These are phyloP conservation scores for Colletotrichum plurivorum DNA, from an alignment of 2,329 filamentous ascomycete species.

Conservation along the genomic window DNA sequence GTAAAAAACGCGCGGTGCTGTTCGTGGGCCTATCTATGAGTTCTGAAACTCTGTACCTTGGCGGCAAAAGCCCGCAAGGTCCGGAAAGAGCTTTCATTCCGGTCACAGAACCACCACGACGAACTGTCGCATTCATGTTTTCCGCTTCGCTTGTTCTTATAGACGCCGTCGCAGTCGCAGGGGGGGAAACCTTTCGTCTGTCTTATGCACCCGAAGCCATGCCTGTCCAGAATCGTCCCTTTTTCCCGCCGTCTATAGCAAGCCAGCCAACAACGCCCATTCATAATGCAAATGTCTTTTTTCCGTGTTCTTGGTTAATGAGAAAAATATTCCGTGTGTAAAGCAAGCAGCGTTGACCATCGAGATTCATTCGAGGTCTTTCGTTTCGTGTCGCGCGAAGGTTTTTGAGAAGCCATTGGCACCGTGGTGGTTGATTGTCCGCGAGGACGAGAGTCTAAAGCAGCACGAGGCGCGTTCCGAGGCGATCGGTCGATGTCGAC, in stretches of 20 bases:
- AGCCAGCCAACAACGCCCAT: slow-evolving; percentile 38
- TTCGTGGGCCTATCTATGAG: slow-evolving; percentile 24
- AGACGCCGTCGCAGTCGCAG: slow-evolving; percentile 6
- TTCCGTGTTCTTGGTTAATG: slow-evolving; percentile 29
- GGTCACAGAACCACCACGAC: background rate
- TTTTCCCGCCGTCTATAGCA: slow-evolving; percentile 37
- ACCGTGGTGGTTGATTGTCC: background rate
- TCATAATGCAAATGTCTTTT: slow-evolving; percentile 36
- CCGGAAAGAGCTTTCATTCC: slow-evolving; percentile 13
- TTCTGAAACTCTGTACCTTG: background rate
- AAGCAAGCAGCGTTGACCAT: slow-evolving; percentile 19
- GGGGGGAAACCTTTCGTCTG: slow-evolving; percentile 1
- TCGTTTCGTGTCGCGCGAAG: background rate
- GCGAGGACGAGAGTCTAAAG: slow-evolving; percentile 10
- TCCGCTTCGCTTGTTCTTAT: slow-evolving; percentile 24
- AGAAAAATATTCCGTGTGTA: slow-evolving; percentile 24
- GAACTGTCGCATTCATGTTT: slow-evolving; percentile 18
- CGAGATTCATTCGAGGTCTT: background rate
- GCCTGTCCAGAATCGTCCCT: slow-evolving; percentile 15
- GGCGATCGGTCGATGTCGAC: background rate
- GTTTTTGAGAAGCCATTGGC: slow-evolving; percentile 5
- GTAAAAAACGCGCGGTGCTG: slow-evolving; percentile 5
- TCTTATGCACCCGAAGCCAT: slow-evolving; percentile 31
- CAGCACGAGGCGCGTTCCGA: slow-evolving; percentile 13
- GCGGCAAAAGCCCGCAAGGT: slow-evolving; percentile 8